Conservation (phyloP, 2,329 filamentous ascomycete species). For the Pseudogymnoascus sp. region DNA sequence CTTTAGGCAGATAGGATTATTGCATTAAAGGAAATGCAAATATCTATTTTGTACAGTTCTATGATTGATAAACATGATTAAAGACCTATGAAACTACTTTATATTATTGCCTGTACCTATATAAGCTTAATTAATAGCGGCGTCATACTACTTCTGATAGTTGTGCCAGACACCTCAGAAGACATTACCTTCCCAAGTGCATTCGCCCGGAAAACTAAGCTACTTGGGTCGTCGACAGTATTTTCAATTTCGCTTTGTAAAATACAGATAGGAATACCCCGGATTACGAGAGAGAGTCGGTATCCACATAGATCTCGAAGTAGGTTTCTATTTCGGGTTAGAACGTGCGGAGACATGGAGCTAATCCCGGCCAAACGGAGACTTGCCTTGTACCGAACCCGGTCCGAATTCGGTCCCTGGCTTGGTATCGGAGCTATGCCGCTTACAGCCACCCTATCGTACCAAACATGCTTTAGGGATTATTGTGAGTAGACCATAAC, state of each 20-base stretch:
- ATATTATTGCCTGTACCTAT: background rate
- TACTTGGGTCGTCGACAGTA: background rate
- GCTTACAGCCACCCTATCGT: background rate
- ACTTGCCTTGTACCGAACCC: background rate
- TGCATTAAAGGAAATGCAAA: background rate
- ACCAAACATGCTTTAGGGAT: background rate
- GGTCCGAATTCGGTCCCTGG: background rate
- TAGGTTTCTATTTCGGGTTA: background rate
- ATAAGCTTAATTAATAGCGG: background rate
- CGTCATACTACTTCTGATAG: background rate
- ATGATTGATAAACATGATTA: background rate
- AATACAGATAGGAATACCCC: background rate
- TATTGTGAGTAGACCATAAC: background rate
- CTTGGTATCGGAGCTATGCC: background rate
- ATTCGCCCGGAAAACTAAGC: background rate
- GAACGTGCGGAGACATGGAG: background rate
- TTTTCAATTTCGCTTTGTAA: background rate
- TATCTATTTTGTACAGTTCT: background rate
- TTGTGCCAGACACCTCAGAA: background rate
- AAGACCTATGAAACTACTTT: background rate
- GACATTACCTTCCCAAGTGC: background rate
- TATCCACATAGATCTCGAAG: background rate
- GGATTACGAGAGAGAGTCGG: background rate
- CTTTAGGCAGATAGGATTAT: background rate
- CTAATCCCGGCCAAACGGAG: background rate